Conservation (phyloP, 768 basidiomycete species). For the Tephrocybe rancida region DNA sequence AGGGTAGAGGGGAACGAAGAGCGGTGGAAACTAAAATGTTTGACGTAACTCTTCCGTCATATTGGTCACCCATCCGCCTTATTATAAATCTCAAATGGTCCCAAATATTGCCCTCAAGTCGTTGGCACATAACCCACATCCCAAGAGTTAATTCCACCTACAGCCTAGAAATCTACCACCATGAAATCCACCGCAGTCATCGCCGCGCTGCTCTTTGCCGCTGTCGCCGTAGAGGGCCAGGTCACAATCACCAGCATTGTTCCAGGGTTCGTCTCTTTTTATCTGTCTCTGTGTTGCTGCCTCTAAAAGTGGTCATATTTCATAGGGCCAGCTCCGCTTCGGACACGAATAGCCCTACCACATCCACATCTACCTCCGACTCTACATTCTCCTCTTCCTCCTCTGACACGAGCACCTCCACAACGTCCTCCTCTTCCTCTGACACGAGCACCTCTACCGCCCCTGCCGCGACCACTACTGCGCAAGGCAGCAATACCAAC, state of each 20-base stretch:
- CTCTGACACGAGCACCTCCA: not conserved
- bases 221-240: slow-evolving; percentile 9
- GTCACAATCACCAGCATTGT: slow-evolving; percentile 12
- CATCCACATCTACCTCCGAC: not conserved
- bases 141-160: not conserved
- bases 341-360: too few species aligned
- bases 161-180: not conserved
- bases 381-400: not conserved
- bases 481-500: not conserved
- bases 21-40: not conserved
- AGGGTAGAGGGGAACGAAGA: too few species aligned
- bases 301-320: not conserved
- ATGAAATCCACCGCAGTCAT: slow-evolving; percentile 6
- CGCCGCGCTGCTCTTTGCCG: slow-evolving; percentile 7
- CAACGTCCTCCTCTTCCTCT: not conserved
- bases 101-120: not conserved
- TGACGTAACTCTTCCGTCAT: slow-evolving; percentile 11
- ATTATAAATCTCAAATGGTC: slow-evolving; percentile 6
- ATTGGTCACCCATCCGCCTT: slow-evolving; percentile 5
- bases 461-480: not conserved
- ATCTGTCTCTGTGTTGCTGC: not conserved
- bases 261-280: slow-evolving; percentile 10
- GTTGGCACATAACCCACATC: not conserved
- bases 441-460: not conserved
- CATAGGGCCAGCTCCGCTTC: not conserved